phyloP scores from a whole-genome alignment of 2,329 filamentous ascomycete species.

The Aspergillus jensenii region DNA sequence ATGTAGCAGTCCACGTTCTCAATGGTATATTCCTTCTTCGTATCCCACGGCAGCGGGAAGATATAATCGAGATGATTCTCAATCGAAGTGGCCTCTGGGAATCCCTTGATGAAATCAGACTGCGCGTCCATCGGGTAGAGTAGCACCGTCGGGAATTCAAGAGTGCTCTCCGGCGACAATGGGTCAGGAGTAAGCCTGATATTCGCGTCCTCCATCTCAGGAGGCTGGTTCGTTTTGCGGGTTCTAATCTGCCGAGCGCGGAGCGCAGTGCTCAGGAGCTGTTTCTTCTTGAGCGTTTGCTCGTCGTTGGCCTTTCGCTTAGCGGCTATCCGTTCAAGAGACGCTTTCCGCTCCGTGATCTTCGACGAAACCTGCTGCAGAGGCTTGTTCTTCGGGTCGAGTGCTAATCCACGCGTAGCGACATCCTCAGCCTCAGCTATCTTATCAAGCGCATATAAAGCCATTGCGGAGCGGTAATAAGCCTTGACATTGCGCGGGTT shows the following conservation, averaged over 20 bases:
- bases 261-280: constrained; percentile 66
- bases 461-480: constrained; percentile 78
- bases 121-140: constrained; percentile 81
- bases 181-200: constrained; percentile 71
- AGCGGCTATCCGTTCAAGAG: constrained; percentile 56
- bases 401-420: constrained; percentile 67
- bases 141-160: constrained; percentile 77
- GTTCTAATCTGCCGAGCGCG: constrained; percentile 68
- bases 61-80: constrained; percentile 80
- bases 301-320: constrained; percentile 54
- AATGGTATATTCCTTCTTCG: constrained; percentile 62
- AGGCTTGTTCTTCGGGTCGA: constrained; percentile 70
- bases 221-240: constrained; percentile 67
- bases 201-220: constrained; percentile 82
- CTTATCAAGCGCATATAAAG: constrained; percentile 76
- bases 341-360: constrained; percentile 59
- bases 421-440: constrained; percentile 78
- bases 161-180: constrained; percentile 67
- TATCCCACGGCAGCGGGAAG: constrained; percentile 86
- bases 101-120: constrained; percentile 87
- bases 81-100: constrained; percentile 73
- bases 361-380: constrained; percentile 64
- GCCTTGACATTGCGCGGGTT: constrained; percentile 86
- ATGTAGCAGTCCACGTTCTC: constrained; percentile 80
- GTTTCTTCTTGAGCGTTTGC: constrained; percentile 52